Evolutionary conservation across 2,329 filamentous ascomycete species (phyloP).

Genomic region (Verticillium longisporum): DNA sequence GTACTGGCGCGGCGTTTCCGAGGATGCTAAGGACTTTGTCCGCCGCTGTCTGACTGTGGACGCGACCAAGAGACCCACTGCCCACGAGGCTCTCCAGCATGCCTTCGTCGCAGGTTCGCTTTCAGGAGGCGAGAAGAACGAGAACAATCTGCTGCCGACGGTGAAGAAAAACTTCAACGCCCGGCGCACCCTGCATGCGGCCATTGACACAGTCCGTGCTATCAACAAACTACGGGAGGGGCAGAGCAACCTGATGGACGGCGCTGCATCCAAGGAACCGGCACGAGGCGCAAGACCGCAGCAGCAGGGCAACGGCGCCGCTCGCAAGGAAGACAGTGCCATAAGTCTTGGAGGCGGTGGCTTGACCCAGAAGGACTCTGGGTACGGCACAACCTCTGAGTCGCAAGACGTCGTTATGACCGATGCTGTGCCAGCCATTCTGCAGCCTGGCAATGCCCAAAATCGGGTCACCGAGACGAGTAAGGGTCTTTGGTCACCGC

Average conservation of each 20-base stretch:
- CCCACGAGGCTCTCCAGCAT: slow-evolving; percentile 68
- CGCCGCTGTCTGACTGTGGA: slow-evolving; percentile 87
- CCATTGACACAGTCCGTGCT: slow-evolving; percentile 63
- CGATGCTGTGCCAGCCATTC: slow-evolving; percentile 42
- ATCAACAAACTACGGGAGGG: slow-evolving; percentile 66
- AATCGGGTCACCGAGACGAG: slow-evolving; percentile 57
- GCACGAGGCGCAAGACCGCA: slow-evolving; percentile 26
- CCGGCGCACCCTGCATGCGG: slow-evolving; percentile 59
- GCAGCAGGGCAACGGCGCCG: slow-evolving; percentile 14
- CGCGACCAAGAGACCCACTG: slow-evolving; percentile 79
- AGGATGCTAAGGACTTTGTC: slow-evolving; percentile 85
- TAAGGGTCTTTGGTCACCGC: slow-evolving; percentile 53
- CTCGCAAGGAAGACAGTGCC: slow-evolving; percentile 37
- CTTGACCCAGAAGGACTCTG: slow-evolving; percentile 33
- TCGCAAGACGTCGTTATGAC: slow-evolving; percentile 40
- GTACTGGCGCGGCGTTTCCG: slow-evolving; percentile 93
- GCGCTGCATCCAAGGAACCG: slow-evolving; percentile 46
- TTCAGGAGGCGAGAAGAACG: slow-evolving; percentile 33
- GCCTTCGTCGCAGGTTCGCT: slow-evolving; percentile 54
- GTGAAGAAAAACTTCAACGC: slow-evolving; percentile 73
- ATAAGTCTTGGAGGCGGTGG: slow-evolving; percentile 26
- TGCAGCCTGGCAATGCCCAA: slow-evolving; percentile 47
- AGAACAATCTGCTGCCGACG: slow-evolving; percentile 58
- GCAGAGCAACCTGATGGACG: slow-evolving; percentile 56
- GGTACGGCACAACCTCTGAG: slow-evolving; percentile 36